A percentile compares a stretch with the other conserved stretches of the same genome.
These are phyloP conservation scores for Alternaria alternata DNA, from an alignment of 2,329 filamentous ascomycete genomes.

Conservation along the genomic window DNA sequence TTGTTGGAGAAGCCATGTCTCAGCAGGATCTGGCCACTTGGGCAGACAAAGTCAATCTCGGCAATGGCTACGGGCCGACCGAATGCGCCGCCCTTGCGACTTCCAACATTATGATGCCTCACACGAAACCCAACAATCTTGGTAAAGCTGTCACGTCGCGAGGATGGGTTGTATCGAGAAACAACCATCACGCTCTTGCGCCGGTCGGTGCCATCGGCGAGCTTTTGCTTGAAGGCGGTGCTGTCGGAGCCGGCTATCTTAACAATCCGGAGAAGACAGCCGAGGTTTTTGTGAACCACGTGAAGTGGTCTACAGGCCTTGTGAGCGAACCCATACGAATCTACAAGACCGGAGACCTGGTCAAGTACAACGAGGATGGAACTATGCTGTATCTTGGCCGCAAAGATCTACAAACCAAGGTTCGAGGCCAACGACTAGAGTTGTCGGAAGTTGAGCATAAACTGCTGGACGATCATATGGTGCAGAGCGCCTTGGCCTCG, in stretches of 20 bases:
- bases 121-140: conserved; percentile 45
- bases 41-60: conserved; percentile 45
- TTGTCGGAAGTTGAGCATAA: conserved; percentile 57
- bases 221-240: conserved; percentile 52
- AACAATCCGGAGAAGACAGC: conserved; percentile 44
- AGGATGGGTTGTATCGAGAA: conserved; percentile 51
- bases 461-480: conserved; percentile 40
- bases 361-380: conserved; percentile 48
- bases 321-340: conserved; percentile 20
- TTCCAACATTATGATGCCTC: conserved; percentile 39
- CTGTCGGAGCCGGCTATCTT: conserved; percentile 42
- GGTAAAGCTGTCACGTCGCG: conserved; percentile 41
- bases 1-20: conserved; percentile 47
- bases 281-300: conserved; percentile 32
- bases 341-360: conserved; percentile 51
- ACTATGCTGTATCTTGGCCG: conserved; percentile 44
- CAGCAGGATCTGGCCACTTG: conserved; percentile 48
- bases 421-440: conserved; percentile 56
- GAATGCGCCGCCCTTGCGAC: conserved; percentile 50
- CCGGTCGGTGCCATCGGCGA: conserved; percentile 54
- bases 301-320: conserved; percentile 29
- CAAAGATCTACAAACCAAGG: conserved; percentile 47
- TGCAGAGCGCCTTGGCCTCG: conserved; percentile 41
- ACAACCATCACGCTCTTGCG: conserved; percentile 44
- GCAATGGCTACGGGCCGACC: conserved; percentile 53